Evolutionary conservation across 2,329 filamentous ascomycete genomes (phyloP), one percentile per base, ranked within the genome.

Genomic region (Xylaria sp.): DNA sequence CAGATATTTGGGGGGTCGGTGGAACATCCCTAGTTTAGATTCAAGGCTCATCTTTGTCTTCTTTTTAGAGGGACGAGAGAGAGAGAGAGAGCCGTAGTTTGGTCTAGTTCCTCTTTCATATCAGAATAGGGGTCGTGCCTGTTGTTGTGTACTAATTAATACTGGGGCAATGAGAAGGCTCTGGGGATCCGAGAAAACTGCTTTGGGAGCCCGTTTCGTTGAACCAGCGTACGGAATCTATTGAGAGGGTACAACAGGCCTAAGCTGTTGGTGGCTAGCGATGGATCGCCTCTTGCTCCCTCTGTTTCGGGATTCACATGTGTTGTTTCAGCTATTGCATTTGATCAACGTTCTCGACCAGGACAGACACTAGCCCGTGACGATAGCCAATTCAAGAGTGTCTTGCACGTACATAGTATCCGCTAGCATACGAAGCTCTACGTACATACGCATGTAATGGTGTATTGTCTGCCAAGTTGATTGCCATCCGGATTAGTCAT

Each of bases 241-340:
- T 51, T 51, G 39, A 42, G 34, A 48, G 55, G 47, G 60, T 66
- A 55, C 56, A 54, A 21, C 55, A 66, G 24, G 57, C 45, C 53
- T 59, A 61, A 34, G 47, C 50, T 12, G 55, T 61, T 65, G 60
- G 60, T 47, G 39, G 69, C 57, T 32, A 64, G 66, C 24, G 61
- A 64, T 69, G 45, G 65, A 57, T 36, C 59, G 55, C 56, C 11
- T 24, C n/a, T 27, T 57, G 14, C 4, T 57, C 32, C 54, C 53
- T 60, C 66, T 42, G 48, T 69, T 64, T 68, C 65, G 64, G 58
- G 60, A 53, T 54, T 69, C 56, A 58, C 64, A 39, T 58, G 36
- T 68, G 50, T 36, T 62, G 64, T 64, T 68, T 68, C 61, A 64
- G 55, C 67, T 67, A 17, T 64, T 51, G 48, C 32, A 63, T 55